A percentile compares a stretch with the other conserved stretches of the same genome.
phyloP scores from a whole-genome alignment of 2,329 filamentous ascomycete species.

The Didymella exigua region DNA sequence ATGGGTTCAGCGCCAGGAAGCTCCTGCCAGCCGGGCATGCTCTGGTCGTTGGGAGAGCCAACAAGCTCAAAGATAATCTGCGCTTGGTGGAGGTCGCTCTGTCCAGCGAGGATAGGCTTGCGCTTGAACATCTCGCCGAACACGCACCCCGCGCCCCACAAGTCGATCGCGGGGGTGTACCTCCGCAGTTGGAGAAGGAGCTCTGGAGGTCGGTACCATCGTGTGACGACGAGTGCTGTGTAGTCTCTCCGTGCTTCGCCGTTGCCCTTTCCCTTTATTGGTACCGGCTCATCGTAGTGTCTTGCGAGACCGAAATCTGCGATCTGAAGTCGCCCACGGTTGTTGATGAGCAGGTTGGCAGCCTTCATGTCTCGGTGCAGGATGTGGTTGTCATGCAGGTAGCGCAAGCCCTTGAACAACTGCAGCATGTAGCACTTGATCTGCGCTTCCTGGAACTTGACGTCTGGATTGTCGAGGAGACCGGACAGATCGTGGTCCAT shows the following conservation, averaged over 20 bases:
- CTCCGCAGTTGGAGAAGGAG: constrained; percentile 82
- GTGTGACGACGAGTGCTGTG: constrained; percentile 92
- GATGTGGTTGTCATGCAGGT: constrained; percentile 84
- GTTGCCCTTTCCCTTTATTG: constrained; percentile 75
- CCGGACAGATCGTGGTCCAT: constrained; percentile 99
- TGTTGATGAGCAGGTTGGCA: constrained; percentile 95
- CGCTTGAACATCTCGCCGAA: constrained; percentile 97
- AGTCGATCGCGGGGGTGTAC: constrained; percentile 97
- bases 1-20: constrained; percentile 82
- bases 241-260: constrained; percentile 89
- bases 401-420: constrained; percentile 84
- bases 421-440: constrained; percentile 99
- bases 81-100: constrained; percentile 86
- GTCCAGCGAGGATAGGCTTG: constrained; percentile 89
- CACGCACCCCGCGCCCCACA: constrained; percentile 99
- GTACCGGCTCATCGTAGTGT: constrained; percentile 86
- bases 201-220: constrained; percentile 97
- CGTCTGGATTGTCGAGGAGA: constrained; percentile 90
- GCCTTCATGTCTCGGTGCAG: constrained; percentile 99
- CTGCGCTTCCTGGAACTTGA: constrained; percentile 84
- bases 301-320: constrained; percentile 95
- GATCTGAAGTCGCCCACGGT: constrained; percentile 90
- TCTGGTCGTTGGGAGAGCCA: constrained; percentile 85
- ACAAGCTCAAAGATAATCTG: constrained; percentile 94
- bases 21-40: constrained; percentile 87